These are phyloP conservation scores for Candida neerlandica DNA, from an alignment of 1,139 yeast species.

Conservation along the genomic window DNA sequence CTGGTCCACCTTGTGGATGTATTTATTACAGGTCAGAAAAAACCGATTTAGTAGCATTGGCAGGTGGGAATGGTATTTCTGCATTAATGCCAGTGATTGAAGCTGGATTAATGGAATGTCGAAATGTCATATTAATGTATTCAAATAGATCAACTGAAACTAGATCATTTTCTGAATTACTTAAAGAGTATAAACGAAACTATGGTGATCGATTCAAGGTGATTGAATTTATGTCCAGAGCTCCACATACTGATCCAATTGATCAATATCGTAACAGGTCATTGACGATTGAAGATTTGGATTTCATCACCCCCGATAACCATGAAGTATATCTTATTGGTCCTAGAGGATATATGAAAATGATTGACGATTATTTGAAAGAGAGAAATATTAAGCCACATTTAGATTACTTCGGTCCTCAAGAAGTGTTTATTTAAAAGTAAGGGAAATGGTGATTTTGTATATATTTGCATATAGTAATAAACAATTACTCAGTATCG, in stretches of 20 bases:
- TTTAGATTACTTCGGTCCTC: conserved; percentile 19
- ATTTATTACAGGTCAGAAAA: conserved; percentile 34
- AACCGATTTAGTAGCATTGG: conserved; percentile 46
- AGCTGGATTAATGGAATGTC: conserved; percentile 32
- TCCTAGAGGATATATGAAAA: conserved; percentile 36
- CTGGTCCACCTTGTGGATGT: conserved; percentile 65
- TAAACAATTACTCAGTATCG: background rate
- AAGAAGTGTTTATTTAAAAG: conserved; percentile 6
- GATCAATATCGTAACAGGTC: conserved; percentile 9
- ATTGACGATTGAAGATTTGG: conserved; percentile 20
- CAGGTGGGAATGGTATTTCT: conserved; percentile 73
- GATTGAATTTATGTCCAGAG: conserved; percentile 24
- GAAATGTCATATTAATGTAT: conserved; percentile 30
- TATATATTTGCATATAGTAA: background rate
- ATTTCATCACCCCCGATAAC: conserved; percentile 13
- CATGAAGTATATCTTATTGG: conserved; percentile 36
- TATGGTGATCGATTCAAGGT: conserved; percentile 22
- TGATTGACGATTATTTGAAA: conserved; percentile 21
- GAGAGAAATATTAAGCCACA: conserved; percentile 13
- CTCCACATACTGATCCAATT: conserved; percentile 11
- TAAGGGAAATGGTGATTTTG: background rate
- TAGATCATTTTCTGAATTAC: conserved; percentile 32
- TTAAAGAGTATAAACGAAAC: conserved; percentile 20
- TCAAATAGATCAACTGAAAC: conserved; percentile 27
- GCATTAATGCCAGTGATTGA: conserved; percentile 59